Evolutionary conservation across 805 yeast species (phyloP), one percentile per base, ranked within the genome.

Genomic region (Metschnikowia bowlesiae): DNA sequence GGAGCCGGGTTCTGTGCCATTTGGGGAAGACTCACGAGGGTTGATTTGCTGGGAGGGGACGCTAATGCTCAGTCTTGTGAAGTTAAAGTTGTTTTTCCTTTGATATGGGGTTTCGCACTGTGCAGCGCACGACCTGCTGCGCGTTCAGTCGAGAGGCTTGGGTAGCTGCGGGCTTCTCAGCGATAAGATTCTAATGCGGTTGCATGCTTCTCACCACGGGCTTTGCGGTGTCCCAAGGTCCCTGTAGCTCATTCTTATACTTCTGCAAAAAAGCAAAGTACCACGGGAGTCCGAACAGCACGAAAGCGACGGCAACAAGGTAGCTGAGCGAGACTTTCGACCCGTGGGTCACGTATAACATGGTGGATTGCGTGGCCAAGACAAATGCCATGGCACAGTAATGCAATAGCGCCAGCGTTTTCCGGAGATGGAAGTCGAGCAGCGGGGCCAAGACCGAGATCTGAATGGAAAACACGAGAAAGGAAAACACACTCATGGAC

Each of bases 221-320:
- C 61, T 79, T 82, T 6, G 96, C 96, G 1, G 86, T 82, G 64
- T 89, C 96, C 96, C 96, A 89, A 0, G 96, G 96, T 0, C 96
- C 96, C 64, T 87, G 91, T 47, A 89, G 71, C 64, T 88, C 96
- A 62, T 83, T 87, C 65, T 89, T 89, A 63, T 88, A 88, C 64
- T 81, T 79, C 62, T 89, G 96, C 37, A 89, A 69, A 31, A 75
- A 76, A 44, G 88, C 67, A 58, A 88, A 85, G 68, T 88, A 84
- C 46, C 76, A 74, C 2, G 96, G 96, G 22, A 88, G 76, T 16
- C 50, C 50, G 22, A 56, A 46, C 61, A 57, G 61, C 1, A 80
- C 70, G 8, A 85, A 66, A 2, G 75, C 65, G 1, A 87, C 77
- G 38, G 71, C 61, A 0, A 74, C 56, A 50, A 82, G 82, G 6